Evolutionary conservation across 768 basidiomycete species (phyloP), one percentile per base, ranked within the genome.

Genomic region (Rhodotorula diobovata): DNA sequence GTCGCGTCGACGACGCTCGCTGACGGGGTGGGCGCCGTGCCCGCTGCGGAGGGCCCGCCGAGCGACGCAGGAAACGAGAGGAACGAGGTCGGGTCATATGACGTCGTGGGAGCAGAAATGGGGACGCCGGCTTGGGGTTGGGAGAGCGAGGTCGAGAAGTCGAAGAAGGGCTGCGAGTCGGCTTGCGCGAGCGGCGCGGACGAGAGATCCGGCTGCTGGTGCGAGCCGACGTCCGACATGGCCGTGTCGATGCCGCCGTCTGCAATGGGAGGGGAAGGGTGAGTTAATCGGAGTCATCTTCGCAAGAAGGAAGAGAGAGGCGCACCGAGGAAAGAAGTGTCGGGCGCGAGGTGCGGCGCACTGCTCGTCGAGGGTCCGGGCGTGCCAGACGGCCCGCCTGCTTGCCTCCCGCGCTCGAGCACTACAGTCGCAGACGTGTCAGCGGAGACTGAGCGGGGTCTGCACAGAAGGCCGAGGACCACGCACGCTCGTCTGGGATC

Each of bases 401-500:
- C 18, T 15, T 45, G 46, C 28, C 61, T 16, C 3, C 57, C 45
- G 8, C 59, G 70, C 10, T 59, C 68, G 32, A 66, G 72, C 3
- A 72, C 69, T 66, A 59, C 43, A 23, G 18, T 9, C 5, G 25
- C 2, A 6, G 8, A 53, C 37, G n/a, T 16, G 57, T 43, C 21
- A 46, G 57, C 14, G 15, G 9, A 11, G n/a, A 5, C 10, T 23
- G 18, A 23, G 41, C 14, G 9, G 35, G n/a, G n/a, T n/a, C n/a
- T n/a, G n/a, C 25, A 30, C 25, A 37, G 23, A 4, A 5, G 20
- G 28, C n/a, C 55, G 46, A 43, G 32, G 54, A 4, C 45, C 39
- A 35, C 59, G 74, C 79, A 91, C 93, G 90, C 66, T 94, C 87
- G 80, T 98, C 94, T 57, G 91, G 90, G 53, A 94, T 91, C 80